Evolutionary conservation across 2,329 filamentous ascomycete genomes (phyloP).

Genomic region (Xylaria digitata): DNA sequence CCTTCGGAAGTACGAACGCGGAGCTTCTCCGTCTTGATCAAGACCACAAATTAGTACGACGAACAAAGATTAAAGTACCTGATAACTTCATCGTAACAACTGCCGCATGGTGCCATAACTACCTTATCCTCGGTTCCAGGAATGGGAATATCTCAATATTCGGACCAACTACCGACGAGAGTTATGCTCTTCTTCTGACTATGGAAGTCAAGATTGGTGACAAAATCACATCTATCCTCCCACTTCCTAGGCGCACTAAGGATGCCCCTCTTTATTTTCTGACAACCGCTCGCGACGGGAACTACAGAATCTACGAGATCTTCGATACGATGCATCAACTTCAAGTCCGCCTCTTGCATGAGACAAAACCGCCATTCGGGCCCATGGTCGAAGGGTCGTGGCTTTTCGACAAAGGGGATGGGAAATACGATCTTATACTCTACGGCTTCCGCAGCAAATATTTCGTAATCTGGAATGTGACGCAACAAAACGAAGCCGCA

Average conservation of each 20-base stretch:
- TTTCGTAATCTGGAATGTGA: slow-evolving; percentile 86
- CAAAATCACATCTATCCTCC: slow-evolving; percentile 74
- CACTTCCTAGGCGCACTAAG: slow-evolving; percentile 53
- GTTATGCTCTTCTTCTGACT: slow-evolving; percentile 49
- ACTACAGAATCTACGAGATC: slow-evolving; percentile 72
- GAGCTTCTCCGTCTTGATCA: slow-evolving; percentile 56
- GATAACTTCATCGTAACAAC: slow-evolving; percentile 62
- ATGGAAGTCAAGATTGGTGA: slow-evolving; percentile 62
- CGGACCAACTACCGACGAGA: slow-evolving; percentile 36
- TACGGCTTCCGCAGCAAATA: slow-evolving; percentile 84
- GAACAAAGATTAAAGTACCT: slow-evolving; percentile 55
- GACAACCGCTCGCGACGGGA: slow-evolving; percentile 81
- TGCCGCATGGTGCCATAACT: slow-evolving; percentile 54
- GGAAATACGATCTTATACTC: slow-evolving; percentile 69
- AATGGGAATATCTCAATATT: slow-evolving; percentile 61
- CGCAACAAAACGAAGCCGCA: slow-evolving; percentile 74
- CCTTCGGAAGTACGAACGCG: slow-evolving; percentile 59
- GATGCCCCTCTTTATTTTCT: slow-evolving; percentile 62
- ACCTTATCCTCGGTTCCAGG: slow-evolving; percentile 66
- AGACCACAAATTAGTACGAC: slow-evolving; percentile 47
- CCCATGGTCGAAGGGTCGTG: slow-evolving; percentile 80
- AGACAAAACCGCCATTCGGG: slow-evolving; percentile 75
- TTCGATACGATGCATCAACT: slow-evolving; percentile 38
- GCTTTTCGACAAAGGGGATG: slow-evolving; percentile 56
- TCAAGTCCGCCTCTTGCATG: slow-evolving; percentile 68